Evolutionary conservation across 2,329 filamentous ascomycete genomes (phyloP), one percentile per base, ranked within the genome.

Genomic region (Verticillium albo-atrum): DNA sequence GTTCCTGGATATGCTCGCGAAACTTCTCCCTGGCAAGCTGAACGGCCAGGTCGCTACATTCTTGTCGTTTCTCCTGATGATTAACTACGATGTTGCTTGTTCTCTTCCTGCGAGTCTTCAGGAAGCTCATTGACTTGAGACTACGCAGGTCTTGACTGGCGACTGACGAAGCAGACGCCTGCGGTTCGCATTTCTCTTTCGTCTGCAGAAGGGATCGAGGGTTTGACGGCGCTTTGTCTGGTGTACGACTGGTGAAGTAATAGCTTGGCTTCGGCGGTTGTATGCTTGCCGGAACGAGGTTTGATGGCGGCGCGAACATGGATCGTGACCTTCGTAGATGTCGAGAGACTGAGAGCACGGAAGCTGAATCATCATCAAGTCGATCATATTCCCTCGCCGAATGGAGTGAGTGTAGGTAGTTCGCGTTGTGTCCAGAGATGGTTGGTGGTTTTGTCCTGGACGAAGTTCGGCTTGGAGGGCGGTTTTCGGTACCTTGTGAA

Each of bases 71-170:
- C n/a, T 50, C 42, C 25, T 30, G 51, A 6, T 28, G 26, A 59
- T 1, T 59, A 65, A 20, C 62, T 69, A 28, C 60, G 66, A 2
- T 55, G 30, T 20, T 55, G 60, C 6, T 64, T 62, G 10, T 57
- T 60, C 17, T 64, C 47, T 58, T 69, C 63, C 12, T 71, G 12
- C 73, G 68, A 25, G 67, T 67, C 54, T 66, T 69, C 27, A 85
- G 69, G 62, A 85, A 82, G 62, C 78, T 82, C 80, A 83, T 83
- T 3, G 84, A 87, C 56, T 79, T 83, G 1, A 81, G 80, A 3
- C 77, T 70, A 61, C 79, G 77, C 17, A 85, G 63, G 9, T 37
- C 51, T 4, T 34, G 25, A 23, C 42, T 23, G 23, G 20, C n/a
- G 23, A 3, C 20, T 4, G 42, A 47, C 10, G 42, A 47, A 23